Evolutionary conservation across 1,284 basidiomycete species (phyloP), one percentile per base, ranked within the genome.

Genomic region (Moesziomyces sp.): DNA sequence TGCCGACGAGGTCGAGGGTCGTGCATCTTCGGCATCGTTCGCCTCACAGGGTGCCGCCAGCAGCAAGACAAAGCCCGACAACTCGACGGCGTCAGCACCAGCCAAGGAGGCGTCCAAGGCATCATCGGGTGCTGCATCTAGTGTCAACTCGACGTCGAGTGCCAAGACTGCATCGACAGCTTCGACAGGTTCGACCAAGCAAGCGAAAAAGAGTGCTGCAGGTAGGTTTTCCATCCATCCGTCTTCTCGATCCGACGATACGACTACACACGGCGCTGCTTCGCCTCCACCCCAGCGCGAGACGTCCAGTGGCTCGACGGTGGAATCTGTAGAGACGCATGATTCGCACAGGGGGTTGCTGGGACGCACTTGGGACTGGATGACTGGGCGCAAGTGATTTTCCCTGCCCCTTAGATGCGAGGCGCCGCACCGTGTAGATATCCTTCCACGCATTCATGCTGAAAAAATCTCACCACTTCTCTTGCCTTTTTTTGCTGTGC

Each of bases 1-100:
- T 80, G 94, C 93, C n/a, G 93, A 96, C 83, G 93, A 96, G 23
- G 59, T 74, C 11, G 72, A 74, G 46, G 72, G 72, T 9, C 61
- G 65, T 24, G 18, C 61, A 18, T 14, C 46, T 3, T 9, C 26
- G 5, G 24, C 24, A 9, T 24, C 55, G 30, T 18, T 43, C 26
- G 44, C 40, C 35, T 30, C 58, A 4, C 52, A 14, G 50, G 46
- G 40, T 21, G 40, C 51, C 8, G 40, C 50, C 50, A 58, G 35
- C 26, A n/a, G 42, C 64, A 67, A 67, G 58, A 26, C 50, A 46
- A 71, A 65, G 44, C 46, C 54, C 7, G 40, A 35, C 14, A 23
- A 34, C 10, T 49, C 58, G 16, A 19, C 42, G 26, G 45, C 58
- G 3, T 55, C 47, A 6, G 42, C 48, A n/a, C 6, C 28, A 0